phyloP scores from a whole-genome alignment of 2,329 filamentous ascomycete species.

The Aspergillus fructus region DNA sequence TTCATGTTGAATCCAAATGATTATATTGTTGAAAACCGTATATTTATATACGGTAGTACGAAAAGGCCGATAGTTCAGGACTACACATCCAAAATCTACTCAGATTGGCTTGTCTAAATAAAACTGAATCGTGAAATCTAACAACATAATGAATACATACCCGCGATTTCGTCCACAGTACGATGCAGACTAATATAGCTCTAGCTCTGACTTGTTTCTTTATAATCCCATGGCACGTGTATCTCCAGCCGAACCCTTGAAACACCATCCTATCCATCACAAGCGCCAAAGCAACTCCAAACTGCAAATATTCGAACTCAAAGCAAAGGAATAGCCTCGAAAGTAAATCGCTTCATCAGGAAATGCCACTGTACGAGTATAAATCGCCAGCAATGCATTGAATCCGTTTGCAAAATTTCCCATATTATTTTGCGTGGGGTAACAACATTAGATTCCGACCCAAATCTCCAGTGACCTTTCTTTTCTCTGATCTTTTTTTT shows the following conservation, averaged over 20 bases:
- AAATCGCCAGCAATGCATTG: constrained; percentile 1
- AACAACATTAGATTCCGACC: neutral
- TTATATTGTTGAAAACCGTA: too few species aligned
- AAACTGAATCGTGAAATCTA: neutral
- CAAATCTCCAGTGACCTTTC: neutral
- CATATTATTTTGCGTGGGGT: neutral
- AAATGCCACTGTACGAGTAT: neutral
- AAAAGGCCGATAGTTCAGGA: too few species aligned
- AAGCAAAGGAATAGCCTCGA: neutral
- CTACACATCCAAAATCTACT: too few species aligned
- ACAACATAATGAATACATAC: neutral
- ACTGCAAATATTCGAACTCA: neutral
- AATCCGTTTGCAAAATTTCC: neutral
- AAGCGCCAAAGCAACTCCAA: neutral
- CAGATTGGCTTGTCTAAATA: neutral
- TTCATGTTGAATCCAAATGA: neutral
- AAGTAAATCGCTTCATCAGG: neutral
- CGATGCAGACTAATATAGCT: neutral
- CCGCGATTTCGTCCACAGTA: neutral
- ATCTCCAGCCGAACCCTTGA: neutral
- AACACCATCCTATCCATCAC: neutral
- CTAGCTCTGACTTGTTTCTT: constrained; percentile 1
- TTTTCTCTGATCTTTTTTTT: neutral
- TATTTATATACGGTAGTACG: too few species aligned
- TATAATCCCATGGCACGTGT: neutral